These are phyloP conservation scores for Niveomyces coronatus DNA, from an alignment of 2,329 filamentous ascomycete genomes.

Conservation along the genomic window DNA sequence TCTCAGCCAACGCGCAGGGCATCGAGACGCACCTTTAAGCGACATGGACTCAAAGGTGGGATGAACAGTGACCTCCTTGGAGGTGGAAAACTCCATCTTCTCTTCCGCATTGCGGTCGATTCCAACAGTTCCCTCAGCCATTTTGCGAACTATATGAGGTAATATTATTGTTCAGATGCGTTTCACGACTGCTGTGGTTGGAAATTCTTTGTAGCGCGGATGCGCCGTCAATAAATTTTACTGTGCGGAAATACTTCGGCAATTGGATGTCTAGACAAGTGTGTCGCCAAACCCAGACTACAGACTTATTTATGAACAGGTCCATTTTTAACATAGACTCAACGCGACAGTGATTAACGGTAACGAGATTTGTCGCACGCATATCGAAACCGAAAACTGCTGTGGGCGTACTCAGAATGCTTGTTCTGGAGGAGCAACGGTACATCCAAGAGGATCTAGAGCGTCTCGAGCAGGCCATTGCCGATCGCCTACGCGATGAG, in stretches of 20 bases:
- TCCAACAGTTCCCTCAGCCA: slow-evolving; percentile 69
- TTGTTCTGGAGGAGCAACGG: slow-evolving; percentile 87
- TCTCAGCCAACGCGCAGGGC: background rate
- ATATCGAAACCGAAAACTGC: too few relatives aligned
- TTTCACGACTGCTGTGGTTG: too few relatives aligned
- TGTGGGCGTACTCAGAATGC: too few relatives aligned
- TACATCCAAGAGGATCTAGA: slow-evolving; percentile 95
- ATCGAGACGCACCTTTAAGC: slow-evolving; percentile 55
- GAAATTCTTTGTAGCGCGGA: too few relatives aligned
- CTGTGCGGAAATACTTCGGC: too few relatives aligned
- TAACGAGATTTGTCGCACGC: too few relatives aligned
- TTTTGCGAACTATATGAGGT: slow-evolving; percentile 34
- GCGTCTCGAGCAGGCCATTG: slow-evolving; percentile 86
- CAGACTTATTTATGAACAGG: too few relatives aligned
- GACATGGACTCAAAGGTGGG: slow-evolving; percentile 95
- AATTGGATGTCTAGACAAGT: too few relatives aligned
- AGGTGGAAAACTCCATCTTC: slow-evolving; percentile 96
- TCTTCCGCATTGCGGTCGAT: slow-evolving; percentile 91
- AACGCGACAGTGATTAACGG: too few relatives aligned
- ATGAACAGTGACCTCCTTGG: slow-evolving; percentile 92
- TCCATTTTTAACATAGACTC: background rate
- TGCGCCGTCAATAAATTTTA: too few relatives aligned
- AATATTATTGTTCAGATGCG: too few relatives aligned
- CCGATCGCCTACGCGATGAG: slow-evolving; percentile 80
- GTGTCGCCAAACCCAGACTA: too few relatives aligned